Conservation (phyloP, 192 early-diverging fungal genomes). For the Rhizoclosmatium sp. region DNA sequence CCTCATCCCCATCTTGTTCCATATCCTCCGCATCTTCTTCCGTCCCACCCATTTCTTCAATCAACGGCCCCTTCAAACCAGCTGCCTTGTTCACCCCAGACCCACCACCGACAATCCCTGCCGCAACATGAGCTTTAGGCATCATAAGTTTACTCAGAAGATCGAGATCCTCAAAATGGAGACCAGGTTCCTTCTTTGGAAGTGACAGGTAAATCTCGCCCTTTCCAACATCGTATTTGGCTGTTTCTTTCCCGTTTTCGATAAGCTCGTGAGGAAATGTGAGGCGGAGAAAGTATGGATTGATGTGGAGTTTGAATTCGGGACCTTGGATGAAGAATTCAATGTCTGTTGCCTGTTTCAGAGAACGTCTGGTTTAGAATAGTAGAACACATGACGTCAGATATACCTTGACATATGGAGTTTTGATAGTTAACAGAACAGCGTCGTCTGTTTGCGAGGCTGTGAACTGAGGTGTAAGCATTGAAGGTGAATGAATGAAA, state of each 20-base stretch:
- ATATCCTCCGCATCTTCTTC: slow-evolving; percentile 30
- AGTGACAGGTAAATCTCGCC: slow-evolving; percentile 78
- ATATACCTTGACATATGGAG: slow-evolving; percentile 80
- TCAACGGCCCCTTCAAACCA: slow-evolving; percentile 49
- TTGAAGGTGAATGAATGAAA: slow-evolving; percentile 37
- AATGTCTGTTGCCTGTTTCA: slow-evolving; percentile 77
- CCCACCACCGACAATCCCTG: not conserved
- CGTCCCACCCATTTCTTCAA: slow-evolving; percentile 36
- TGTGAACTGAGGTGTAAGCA: slow-evolving; percentile 91
- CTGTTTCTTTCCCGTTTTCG: slow-evolving; percentile 85
- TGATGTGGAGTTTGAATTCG: slow-evolving; percentile 88
- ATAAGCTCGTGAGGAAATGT: slow-evolving; percentile 81
- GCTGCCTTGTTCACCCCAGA: slow-evolving; percentile 55
- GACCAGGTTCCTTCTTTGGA: slow-evolving; percentile 81
- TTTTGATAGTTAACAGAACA: slow-evolving; percentile 78
- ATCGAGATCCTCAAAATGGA: slow-evolving; percentile 88
- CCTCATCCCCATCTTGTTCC: slow-evolving; percentile 48
- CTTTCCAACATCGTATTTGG: slow-evolving; percentile 78
- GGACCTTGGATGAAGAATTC: slow-evolving; percentile 84
- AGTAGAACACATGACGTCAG: not conserved
- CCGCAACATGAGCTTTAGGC: not conserved
- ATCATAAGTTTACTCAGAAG: slow-evolving; percentile 82
- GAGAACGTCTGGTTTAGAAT: not conserved
- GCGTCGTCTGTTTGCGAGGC: slow-evolving; percentile 79
- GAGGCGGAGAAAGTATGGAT: slow-evolving; percentile 92